Base-by-base conservation (phyloP, 495 filamentous ascomycete genomes). In the Neurospora cerealis region DNA sequence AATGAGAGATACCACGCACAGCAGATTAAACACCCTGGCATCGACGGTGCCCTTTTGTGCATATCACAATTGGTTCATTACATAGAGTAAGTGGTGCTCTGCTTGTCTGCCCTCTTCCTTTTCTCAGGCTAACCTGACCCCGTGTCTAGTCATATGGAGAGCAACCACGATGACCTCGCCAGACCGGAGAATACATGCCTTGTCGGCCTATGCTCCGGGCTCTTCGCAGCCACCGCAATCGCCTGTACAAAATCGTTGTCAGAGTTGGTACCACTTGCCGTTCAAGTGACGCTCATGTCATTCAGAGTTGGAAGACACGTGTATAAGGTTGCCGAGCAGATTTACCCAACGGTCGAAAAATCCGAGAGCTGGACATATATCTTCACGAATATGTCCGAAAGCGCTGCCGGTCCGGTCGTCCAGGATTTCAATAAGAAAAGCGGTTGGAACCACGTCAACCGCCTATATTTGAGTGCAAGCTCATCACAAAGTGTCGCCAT, bases 11-110 rank as follows among this genome's bases (percentile, higher is more conserved):
- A 93, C 74, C 85, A 87, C 72, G 82, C 86, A 72, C 86, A 86
- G 70, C 84, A 82, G 6, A 74, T 84, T 21, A 91, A 90, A 78
- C 86, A 90, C 72, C 82, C 88, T 11, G 88, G 90, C 78, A 75
- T 89, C 81, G 85, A 93, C 77, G 92, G 89, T 75, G 89, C 89
- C 9, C 82, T 94, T 73, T 84, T 92, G 41, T 91, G 89, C 66
- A 88, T 92, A 62, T 86, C 91, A 39, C 92, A 96, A 78, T 77
- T 95, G 34, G 91, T 87, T 66, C 89, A 91, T 75, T 94, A 93
- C 75, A 91, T 95, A 74, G 88, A 92, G 91, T 94, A 85, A 86
- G 89, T 83, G 24, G 62, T 13, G 15, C 17, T 37, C 34, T 38
- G 2, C 34, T 60, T n/a, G 32, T 24, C 44, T n/a, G 37, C 21